Base-by-base conservation (phyloP, 2,329 filamentous ascomycete genomes). In the Fusarium sterilihyphosum region DNA sequence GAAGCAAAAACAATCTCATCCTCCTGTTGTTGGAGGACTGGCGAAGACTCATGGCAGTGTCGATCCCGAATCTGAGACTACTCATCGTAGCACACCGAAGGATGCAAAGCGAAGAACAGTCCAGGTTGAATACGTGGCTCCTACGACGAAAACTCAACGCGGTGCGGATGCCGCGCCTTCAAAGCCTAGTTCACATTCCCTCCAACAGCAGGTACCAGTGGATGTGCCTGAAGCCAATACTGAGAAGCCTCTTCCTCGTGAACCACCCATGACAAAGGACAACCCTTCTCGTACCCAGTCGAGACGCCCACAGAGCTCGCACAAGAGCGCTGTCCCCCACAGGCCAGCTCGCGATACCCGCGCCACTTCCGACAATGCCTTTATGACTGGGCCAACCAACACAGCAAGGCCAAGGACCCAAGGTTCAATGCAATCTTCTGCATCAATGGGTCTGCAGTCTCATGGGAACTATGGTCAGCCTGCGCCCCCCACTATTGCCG, bases 41-140 rank as follows among this genome's bases (percentile, higher is more conserved):
- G 87, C 86, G 50, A 91, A 92, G 81, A 94, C 94, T 74, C 92
- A 93, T 78, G 92, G 92, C 67, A 93, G 92, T 76, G 88, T 94
- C 75, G 93, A 95, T 61, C 86, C 88, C 41, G 90, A 93, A 44
- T 86, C 89, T 12, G 90, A 92, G 70, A 85, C 82, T 17, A 79
- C 81, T 40, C 78, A 83, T 11, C 91, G 91, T 78, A 88, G 91
- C 78, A 88, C 90, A 47, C 93, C 93, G 81, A 92, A 95, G 76
- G 95, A 98, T 81, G 93, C 93, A 78, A 98, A 98, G 84, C 92
- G 96, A 65, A 91, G 95, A 77, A 99, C 96, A 1, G 94, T 99
- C 1, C 96, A 99, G 84, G 94, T 99, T 70, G 96, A 99, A 85
- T 99, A 99, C 82, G 96, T 98, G 65, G 93, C 95, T 26, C 96